Base-by-base conservation (phyloP, 768 basidiomycete species). In the Boletus barrowsii region DNA sequence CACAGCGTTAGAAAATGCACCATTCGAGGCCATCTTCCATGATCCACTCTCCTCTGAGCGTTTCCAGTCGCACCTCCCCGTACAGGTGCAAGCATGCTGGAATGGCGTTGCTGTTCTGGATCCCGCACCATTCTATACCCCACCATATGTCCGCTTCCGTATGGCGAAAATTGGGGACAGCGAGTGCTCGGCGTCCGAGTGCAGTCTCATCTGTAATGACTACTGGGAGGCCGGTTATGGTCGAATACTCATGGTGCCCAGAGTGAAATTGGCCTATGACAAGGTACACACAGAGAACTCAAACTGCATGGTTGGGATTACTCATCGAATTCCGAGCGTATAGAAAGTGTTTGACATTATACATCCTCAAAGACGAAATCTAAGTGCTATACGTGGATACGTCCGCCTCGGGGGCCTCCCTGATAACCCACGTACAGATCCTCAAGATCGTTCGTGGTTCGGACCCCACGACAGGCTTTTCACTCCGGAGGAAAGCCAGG, bases 21-120 rank as follows among this genome's bases (percentile, higher is more conserved):
- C 96, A 0, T 99, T 99, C 61, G 96, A 98, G 70, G 72, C 79
- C 55, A 87, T 99, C 57, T 97, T 99, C 80, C 94, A 93, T 67
- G 86, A 98, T 64, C 68, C 79, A 6, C 72, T 83, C 24, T 90
- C 89, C 2, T 81, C 84, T 13, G 76, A 83, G 42, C 83, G 93
- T 30, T 99, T 95, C 83, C 90, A 92, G 69, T 76, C 81, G 40
- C 96, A 99, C 69, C 79, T 99, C 1, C 96, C 97, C 0, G 76
- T 98, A 20, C 97, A 99, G 68, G 93, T 98, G 24, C 96, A 98
- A 74, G 88, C 89, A 5, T 99, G 96, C 73, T 98, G 97, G 97
- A 99, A 98, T 68, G 97, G 97, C 17, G 88, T 98, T 62, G 95
- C 96, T 33, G 76, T 99, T 9, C 80, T 98, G 50, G 97, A 98